Conservation (phyloP, 208 protist species). For the Trypanosoma avium region DNA sequence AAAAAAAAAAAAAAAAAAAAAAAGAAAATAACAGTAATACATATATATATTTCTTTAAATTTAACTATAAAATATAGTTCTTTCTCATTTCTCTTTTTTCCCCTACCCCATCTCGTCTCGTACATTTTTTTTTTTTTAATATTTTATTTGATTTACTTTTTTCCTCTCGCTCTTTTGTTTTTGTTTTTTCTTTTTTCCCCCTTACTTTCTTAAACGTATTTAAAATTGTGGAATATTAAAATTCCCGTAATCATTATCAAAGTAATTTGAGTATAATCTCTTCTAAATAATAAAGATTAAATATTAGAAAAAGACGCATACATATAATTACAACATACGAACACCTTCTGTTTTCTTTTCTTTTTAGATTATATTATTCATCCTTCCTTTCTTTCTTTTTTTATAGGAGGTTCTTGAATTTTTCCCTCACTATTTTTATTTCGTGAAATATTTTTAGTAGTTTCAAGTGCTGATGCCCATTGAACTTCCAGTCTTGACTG, state of each 20-base stretch:
- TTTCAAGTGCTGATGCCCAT: constrained; percentile 29
- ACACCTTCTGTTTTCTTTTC: neutral
- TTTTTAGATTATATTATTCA: neutral
- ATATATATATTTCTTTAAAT: neutral
- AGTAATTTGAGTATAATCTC: no score
- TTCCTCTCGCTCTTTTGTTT: no score
- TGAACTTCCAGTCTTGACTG: constrained; percentile 14
- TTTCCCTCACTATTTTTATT: constrained; percentile 2
- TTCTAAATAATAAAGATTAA: no score
- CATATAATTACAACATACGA: neutral
- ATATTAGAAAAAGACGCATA: no score
- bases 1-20: neutral
- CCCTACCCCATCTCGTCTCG: no score
- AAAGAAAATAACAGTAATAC: neutral
- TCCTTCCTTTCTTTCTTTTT: constrained; percentile 10
- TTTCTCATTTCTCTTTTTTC: neutral
- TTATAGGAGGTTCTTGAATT: neutral
- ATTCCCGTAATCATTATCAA: no score
- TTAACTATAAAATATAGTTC: neutral
- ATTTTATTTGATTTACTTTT: no score
- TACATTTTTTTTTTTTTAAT: no score
- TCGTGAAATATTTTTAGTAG: neutral
- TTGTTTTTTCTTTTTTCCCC: no score
- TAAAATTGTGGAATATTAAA: no score
- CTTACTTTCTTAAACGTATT: no score